Evolutionary conservation across 768 basidiomycete genomes (phyloP), one percentile per base, ranked within the genome.

Genomic region (Naganishia antarctica): DNA sequence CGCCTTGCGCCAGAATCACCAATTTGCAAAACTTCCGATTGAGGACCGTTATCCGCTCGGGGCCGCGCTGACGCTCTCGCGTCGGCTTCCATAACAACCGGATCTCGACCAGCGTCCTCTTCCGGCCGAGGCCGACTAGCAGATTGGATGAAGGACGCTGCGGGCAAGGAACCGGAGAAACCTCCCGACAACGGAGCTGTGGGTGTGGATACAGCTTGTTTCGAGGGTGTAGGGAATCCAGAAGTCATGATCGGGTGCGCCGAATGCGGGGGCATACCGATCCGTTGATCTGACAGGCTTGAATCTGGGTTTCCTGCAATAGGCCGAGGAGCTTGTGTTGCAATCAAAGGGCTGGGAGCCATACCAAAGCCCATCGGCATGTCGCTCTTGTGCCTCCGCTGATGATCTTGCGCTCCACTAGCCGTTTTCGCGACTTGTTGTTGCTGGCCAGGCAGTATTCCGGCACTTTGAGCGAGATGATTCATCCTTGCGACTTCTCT

Each of bases 311-410:
- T 29, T 16, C n/a, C 23, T n/a, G 53, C 53, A 15, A 57, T 40
- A 57, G 53, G 34, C 37, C 53, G 53, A 23, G 32, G 37, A 25
- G 28, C 53, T 37, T 40, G 32, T n/a, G 53, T 21, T 8, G n/a
- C 34, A 26, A 21, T n/a, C 23, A 37, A 9, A 21, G 53, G 37
- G 23, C n/a, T 25, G 31, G 32, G 16, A 21, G 34, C 9, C 21
- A 57, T n/a, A 18, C 34, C 23, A 21, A 57, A 66, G 9, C 73
- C 67, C 16, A 68, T 66, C 18, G 75, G 73, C 57, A 77, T 23
- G 15, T 74, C 73, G 15, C 69, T 70, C 21, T 76, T 73, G 65
- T 74, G 71, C 26, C 71, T 58, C 25, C 46, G 58, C 16, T 66
- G 64, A 23, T 49, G 34, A 31, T 50, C 62, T 18, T 64, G 50